Base-by-base conservation (phyloP, 176 grass and related monocot species). In the Tillandsia leiboldiana region DNA sequence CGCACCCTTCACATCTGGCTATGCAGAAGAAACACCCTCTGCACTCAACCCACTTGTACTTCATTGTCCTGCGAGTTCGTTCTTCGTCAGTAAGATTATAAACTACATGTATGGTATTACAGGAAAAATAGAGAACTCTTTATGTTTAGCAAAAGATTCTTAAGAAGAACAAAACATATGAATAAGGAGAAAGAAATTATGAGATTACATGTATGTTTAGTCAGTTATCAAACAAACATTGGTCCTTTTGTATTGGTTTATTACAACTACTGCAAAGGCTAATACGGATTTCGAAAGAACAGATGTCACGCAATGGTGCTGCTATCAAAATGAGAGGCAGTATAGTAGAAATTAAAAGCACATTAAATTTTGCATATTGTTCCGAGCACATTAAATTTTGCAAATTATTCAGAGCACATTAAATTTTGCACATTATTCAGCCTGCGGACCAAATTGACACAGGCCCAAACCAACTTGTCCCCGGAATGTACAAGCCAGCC, bases 1-100 rank as follows among this genome's bases (percentile, higher is more conserved):
- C 94, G 15, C 64, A 54, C 26, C 72, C 76, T 64, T 83, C 70
- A 23, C 83, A 80, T 74, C 89, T 79, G 52, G 77, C 61, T 29
- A 77, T 79, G 63, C 78, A 71, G 67, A 82, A 80, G 73, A 80
- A 84, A 42, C 70, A 91, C 14, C 64, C 73, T 71, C 76, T 49
- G 10, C 66, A 67, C 76, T 83, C 20, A 0, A 56, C 75, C 80
- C 75, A 12, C 66, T 13, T 42, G 50, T 68, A 70, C 66, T 85
- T 70, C 53, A 70, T 76, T 51, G 20, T 68, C 48, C 82, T 90
- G 23, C 63, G 85, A 73, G 22, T 26, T 26, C 53, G 67, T 72
- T 70, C 26, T 24, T 69, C 12, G 49, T 18, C n/a, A 51, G 42
- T 13, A 51, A 50, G 13, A 22, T 10, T 10, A 20, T 51, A 26